Conservation (phyloP, 257 asterid species). For the Asclepias syriaca region DNA sequence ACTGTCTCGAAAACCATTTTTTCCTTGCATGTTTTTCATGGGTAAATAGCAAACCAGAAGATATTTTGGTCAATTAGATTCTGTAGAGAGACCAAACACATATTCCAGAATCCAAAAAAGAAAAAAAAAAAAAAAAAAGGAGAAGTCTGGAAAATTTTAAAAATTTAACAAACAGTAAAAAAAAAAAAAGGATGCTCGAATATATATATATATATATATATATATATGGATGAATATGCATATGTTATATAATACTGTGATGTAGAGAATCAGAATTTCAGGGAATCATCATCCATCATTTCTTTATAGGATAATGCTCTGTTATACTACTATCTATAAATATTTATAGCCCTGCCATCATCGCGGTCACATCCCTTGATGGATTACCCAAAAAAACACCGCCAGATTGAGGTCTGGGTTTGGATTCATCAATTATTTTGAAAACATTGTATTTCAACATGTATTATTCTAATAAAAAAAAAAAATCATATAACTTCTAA, state of each 20-base stretch:
- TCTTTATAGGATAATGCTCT: neutral
- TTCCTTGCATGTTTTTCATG: slow-evolving; percentile 1
- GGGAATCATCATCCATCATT: neutral
- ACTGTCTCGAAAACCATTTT: neutral
- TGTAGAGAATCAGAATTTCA: neutral
- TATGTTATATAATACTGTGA: neutral
- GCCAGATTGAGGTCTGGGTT: too few species aligned
- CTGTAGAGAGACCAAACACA: neutral
- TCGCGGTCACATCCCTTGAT: neutral
- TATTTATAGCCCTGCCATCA: neutral
- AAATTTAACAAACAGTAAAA: neutral
- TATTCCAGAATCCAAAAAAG: neutral
- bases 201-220: too few species aligned
- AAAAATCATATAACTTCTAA: too few species aligned
- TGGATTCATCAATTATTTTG: too few species aligned
- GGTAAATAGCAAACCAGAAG: slow-evolving; percentile 11
- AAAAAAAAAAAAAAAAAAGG: neutral
- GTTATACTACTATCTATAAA: neutral
- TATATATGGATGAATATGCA: too few species aligned
- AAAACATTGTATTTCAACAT: too few species aligned
- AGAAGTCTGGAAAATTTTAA: neutral
- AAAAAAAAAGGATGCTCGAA: neutral
- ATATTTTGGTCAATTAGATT: neutral
- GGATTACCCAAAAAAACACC: neutral
- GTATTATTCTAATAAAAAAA: too few species aligned